Evolutionary conservation across 2,329 filamentous ascomycete genomes (phyloP), one percentile per base, ranked within the genome.

Genomic region (Botrytis pseudocinerea): DNA sequence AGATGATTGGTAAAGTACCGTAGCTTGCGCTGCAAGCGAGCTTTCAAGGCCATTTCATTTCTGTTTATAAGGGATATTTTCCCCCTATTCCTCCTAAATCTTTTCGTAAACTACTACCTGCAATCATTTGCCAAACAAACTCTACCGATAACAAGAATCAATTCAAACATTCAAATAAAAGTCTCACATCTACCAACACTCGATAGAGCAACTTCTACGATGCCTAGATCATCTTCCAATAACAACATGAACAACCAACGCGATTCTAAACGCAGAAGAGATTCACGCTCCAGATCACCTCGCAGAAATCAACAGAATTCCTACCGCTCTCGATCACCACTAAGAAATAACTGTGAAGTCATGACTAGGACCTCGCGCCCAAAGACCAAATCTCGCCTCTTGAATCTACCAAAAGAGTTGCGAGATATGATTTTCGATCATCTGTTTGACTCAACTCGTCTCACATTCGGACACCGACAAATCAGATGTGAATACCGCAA

Each of bases 291-390:
- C 25, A 70, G 40, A 69, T 74, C 60, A 46, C 70, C 74, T 62
- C 62, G 57, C 40, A 64, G 69, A 35, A 63, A 70, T 54, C 62
- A 73, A 48, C 54, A 60, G 22, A 57, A 44, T 61, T 75, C 72
- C 7, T 73, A 76, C 25, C 73, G 77, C 32, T 72, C 72, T 20
- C 76, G 76, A 59, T 79, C 78, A 25, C 78, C 77, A 14, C 66
- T 60, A 38, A 60, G 48, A 35, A 66, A 73, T 32, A 73, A 74
- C 38, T 76, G 35, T 25, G 12, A 3, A 8, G 22, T 3, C 59
- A 40, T 61, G 20, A 16, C 59, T 40, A n/a, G 22, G 1, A 61
- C 22, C 35, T 40, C 59, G 25, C 22, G 38, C 59, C n/a, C 51
- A 18, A 57, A 16, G 14, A 38, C 35, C 7, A 20, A 18, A 35